Percentiles rank a stretch among this genome's conserved stretches.
Conservation (phyloP, 257 asterid genomes). For the Fraxinus quadrangulata region DNA sequence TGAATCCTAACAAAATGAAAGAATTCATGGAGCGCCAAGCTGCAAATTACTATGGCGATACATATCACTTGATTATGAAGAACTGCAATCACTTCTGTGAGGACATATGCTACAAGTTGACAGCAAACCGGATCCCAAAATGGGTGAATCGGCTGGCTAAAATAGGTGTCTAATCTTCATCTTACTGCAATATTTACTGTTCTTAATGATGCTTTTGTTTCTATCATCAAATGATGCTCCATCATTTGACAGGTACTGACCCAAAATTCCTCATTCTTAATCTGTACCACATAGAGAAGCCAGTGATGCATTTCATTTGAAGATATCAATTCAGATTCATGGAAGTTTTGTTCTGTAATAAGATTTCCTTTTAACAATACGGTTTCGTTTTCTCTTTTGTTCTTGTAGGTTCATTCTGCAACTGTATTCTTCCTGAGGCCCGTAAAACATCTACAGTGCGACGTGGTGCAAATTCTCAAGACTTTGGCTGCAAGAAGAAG, state of each 20-base stretch:
- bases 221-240: conserved; percentile 14
- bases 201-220: not conserved
- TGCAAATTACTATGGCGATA: conserved; percentile 59
- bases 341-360: not conserved
- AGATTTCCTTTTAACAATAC: not conserved
- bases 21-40: conserved; percentile 74
- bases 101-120: conserved; percentile 73
- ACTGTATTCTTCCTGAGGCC: conserved; percentile 66
- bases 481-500: conserved; percentile 56
- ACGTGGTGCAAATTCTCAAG: conserved; percentile 36
- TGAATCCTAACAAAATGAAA: conserved; percentile 60
- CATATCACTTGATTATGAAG: conserved; percentile 71
- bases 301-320: not conserved
- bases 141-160: conserved; percentile 92
- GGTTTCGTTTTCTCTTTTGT: not conserved
- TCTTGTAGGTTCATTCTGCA: conserved; percentile 66
- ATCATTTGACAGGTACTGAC: not conserved
- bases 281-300: not conserved
- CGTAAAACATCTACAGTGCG: conserved; percentile 40
- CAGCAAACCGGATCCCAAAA: conserved; percentile 70
- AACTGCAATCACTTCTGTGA: conserved; percentile 91
- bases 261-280: not conserved
- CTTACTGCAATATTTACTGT: not conserved
- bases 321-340: not conserved
- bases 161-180: conserved; percentile 47